Evolutionary conservation across 495 filamentous ascomycete species (phyloP).

Genomic region (Sporormia fimetaria): DNA sequence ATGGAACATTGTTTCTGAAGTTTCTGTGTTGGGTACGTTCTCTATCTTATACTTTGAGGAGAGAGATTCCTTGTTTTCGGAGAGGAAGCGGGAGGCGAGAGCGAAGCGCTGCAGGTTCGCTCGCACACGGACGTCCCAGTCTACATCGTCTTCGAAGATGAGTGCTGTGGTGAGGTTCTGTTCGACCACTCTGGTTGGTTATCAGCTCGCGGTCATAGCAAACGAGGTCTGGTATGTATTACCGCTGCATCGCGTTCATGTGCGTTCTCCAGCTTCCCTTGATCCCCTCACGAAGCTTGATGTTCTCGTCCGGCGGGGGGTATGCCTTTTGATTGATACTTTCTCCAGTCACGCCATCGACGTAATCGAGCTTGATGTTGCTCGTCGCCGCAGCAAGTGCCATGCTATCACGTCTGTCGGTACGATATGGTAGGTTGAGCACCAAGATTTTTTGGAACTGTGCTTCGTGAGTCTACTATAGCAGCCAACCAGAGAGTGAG

Average conservation of each 20-base stretch:
- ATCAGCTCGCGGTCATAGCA: not conserved
- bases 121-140: conserved; percentile 21
- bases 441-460: conserved; percentile 24
- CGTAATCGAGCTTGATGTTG: conserved; percentile 20
- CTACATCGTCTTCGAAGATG: conserved; percentile 24
- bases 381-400: conserved; percentile 15
- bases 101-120: conserved; percentile 20
- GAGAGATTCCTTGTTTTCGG: conserved; percentile 19
- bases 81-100: conserved; percentile 18
- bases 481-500: too few species aligned
- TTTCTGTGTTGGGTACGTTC: conserved; percentile 11
- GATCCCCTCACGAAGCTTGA: conserved; percentile 13
- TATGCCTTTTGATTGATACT: conserved; percentile 16
- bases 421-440: conserved; percentile 19
- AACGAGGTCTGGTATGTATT: not conserved
- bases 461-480: not conserved
- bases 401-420: conserved; percentile 19
- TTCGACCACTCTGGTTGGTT: conserved; percentile 8
- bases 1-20: conserved; percentile 17
- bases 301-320: conserved; percentile 15
- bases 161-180: conserved; percentile 20
- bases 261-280: conserved; percentile 21
- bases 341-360: conserved; percentile 19
- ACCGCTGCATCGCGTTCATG: conserved; percentile 21
- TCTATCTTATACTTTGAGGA: conserved; percentile 11